phyloP scores from a whole-genome alignment of 495 filamentous ascomycete species.

The Penicillium lividum region DNA sequence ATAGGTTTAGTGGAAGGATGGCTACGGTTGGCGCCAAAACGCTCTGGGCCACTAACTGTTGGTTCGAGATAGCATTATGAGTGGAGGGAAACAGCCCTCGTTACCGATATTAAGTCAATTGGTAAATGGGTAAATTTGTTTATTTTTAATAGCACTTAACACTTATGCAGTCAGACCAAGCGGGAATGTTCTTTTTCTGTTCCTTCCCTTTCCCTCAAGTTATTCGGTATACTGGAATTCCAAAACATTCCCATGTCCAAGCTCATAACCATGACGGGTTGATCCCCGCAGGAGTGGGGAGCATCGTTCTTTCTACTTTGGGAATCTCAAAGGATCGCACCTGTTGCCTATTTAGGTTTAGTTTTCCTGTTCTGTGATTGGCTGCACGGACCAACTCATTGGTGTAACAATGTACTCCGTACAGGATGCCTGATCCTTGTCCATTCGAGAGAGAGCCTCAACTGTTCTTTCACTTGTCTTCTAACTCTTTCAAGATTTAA shows the following conservation, averaged over 20 bases:
- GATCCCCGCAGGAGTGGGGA: neutral
- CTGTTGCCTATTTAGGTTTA: conserved; percentile 7
- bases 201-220: neutral
- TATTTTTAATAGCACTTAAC: neutral
- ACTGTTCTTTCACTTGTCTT: too few species aligned
- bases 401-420: neutral
- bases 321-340: conserved; percentile 22
- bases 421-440: conserved; percentile 1
- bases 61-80: conserved; percentile 6
- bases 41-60: conserved; percentile 2
- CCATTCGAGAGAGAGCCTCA: neutral
- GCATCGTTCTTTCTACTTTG: conserved; percentile 1
- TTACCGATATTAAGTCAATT: conserved; percentile 8
- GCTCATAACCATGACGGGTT: neutral
- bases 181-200: neutral
- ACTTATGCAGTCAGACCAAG: neutral
- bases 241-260: neutral
- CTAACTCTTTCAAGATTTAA: neutral
- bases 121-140: conserved; percentile 9
- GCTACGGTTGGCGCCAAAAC: conserved; percentile 6
- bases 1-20: neutral
- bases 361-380: neutral
- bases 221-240: neutral
- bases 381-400: neutral
- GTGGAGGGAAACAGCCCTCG: conserved; percentile 8